Percentiles rank a stretch among this genome's conserved stretches.
These are phyloP conservation scores for Cymodocea nodosa DNA, from an alignment of 116 monocot species.

Conservation along the genomic window DNA sequence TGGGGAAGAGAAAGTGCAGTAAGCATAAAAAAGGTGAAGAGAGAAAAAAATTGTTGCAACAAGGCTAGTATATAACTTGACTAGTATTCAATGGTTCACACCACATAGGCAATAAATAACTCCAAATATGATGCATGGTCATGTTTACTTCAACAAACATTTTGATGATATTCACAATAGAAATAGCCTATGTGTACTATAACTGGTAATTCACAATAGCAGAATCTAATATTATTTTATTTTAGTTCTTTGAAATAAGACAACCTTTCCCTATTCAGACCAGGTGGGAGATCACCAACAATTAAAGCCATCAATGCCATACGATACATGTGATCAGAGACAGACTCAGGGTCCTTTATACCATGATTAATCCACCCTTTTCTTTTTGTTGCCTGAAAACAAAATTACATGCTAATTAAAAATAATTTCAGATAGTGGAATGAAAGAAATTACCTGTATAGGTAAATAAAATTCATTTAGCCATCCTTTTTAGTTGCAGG, in stretches of 20 bases:
- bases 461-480: too few relatives aligned
- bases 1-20: slow-evolving; percentile 8
- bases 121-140: too few relatives aligned
- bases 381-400: slow-evolving; percentile 68
- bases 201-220: too few relatives aligned
- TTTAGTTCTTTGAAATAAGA: background rate
- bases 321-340: slow-evolving; percentile 98
- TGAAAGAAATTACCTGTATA: too few relatives aligned
- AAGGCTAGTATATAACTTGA: background rate
- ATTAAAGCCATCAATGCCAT: slow-evolving; percentile 92
- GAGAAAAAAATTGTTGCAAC: background rate
- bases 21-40: background rate
- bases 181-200: too few relatives aligned
- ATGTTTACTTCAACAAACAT: too few relatives aligned
- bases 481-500: too few relatives aligned
- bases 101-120: too few relatives aligned
- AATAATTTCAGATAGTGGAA: too few relatives aligned
- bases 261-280: slow-evolving; percentile 80
- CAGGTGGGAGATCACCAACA: slow-evolving; percentile 52
- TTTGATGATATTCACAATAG: too few relatives aligned
- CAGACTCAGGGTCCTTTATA: slow-evolving; percentile 74
- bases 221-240: background rate
- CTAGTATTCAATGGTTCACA: too few relatives aligned
- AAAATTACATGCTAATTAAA: too few relatives aligned
- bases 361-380: slow-evolving; percentile 94